Evolutionary conservation across 2,329 filamentous ascomycete genomes (phyloP), one percentile per base, ranked within the genome.

Genomic region (Nigrospora oryzae): DNA sequence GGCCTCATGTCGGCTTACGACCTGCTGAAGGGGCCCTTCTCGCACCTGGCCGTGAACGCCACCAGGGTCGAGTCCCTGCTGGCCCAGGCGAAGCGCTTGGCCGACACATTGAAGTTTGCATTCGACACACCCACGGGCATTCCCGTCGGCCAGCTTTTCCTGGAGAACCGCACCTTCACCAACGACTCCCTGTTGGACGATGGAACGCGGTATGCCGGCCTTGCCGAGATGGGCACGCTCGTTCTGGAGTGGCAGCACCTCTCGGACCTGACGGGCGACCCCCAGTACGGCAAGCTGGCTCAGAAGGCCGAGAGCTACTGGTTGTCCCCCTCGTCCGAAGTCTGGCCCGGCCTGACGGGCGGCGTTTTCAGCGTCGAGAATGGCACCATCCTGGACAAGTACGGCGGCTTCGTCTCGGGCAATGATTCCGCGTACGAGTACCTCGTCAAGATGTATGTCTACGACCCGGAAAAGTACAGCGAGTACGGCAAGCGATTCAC

Each of bases 181-280:
- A 30, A 42, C 13, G 34, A 32, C 11, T 10, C 40, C n/a, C 13
- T 35, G 19, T 36, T 42, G 40, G 33, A 23, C 0, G 33, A 42
- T 12, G 40, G 40, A 4, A 28, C 40, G 11, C 40, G 36, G n/a
- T 16, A 17, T 14, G 40, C 40, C 33, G 33, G 40, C 17, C 33
- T 42, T 17, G 40, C 40, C 10, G 40, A 42, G 23, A 42, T 42
- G 8, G 40, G 40, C 3, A 42, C 40, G 0, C 40, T 42, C 10
- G 33, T 42, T 14, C 40, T 42, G 33, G 40, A 42, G 11, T 42
- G 40, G 40, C 40, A 42, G 33, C 40, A 42, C n/a, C 66, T 90
- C 39, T 83, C 83, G 3, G 85, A 89, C 58, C 64, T 90, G 46
- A 89, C 86, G 0, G 80, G 79, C 30, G 74, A 89, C 49, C 65